These are phyloP conservation scores for Wickerhamiella siamensis DNA, from an alignment of 805 yeast species.

Conservation along the genomic window DNA sequence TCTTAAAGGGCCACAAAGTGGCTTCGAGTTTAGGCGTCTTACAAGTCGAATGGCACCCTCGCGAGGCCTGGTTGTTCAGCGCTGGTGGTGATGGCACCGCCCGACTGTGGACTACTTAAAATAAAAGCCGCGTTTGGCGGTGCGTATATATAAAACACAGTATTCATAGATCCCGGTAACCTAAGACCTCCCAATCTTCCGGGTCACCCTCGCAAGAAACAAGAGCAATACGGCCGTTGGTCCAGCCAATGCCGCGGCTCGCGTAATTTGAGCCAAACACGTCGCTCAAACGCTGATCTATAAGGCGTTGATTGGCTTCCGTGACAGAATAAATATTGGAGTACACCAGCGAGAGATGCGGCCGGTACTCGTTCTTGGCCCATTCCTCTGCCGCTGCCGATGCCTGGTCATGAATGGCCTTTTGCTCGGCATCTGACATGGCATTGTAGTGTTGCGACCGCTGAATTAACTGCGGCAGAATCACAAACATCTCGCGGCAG, in stretches of 20 bases:
- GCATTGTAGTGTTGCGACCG: constrained; percentile 18
- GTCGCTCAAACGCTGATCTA: constrained; percentile 52
- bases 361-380: constrained; percentile 44
- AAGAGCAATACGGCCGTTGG: constrained; percentile 50
- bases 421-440: constrained; percentile 17
- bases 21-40: constrained; percentile 73
- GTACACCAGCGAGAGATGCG: constrained; percentile 61
- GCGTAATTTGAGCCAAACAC: constrained; percentile 37
- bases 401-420: constrained; percentile 22
- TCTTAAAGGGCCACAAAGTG: constrained; percentile 78
- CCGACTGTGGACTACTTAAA: constrained; percentile 81
- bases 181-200: constrained; percentile 52
- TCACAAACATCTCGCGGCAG: constrained; percentile 26
- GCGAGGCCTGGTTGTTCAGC: constrained; percentile 94
- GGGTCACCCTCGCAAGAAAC: constrained; percentile 62
- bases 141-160: background rate
- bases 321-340: constrained; percentile 51
- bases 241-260: constrained; percentile 39
- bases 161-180: constrained; percentile 24
- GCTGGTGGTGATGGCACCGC: constrained; percentile 97
- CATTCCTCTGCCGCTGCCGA: constrained; percentile 39
- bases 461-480: constrained; percentile 15
- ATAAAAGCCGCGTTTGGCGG: background rate
- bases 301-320: constrained; percentile 47
- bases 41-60: constrained; percentile 88